Percentiles rank a stretch among this genome's conserved stretches.
These are phyloP conservation scores for Trichophyton simii DNA, from an alignment of 2,329 filamentous ascomycete genomes.

Conservation along the genomic window DNA sequence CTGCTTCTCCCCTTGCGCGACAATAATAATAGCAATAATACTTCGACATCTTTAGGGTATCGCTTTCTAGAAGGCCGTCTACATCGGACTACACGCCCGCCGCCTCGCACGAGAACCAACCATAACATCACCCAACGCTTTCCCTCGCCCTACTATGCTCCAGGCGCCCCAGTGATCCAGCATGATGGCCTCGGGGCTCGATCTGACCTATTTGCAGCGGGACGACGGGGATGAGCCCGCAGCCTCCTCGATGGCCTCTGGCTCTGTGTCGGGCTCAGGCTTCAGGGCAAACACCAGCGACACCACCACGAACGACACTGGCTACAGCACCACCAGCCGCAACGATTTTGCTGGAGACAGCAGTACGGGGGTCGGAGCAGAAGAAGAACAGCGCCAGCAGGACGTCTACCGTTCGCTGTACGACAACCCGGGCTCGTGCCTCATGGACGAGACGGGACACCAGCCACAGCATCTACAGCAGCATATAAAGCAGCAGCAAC, in stretches of 20 bases:
- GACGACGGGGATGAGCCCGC: background rate
- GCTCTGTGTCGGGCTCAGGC: background rate
- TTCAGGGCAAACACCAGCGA: conserved; percentile 3
- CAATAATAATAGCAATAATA: too few relatives aligned
- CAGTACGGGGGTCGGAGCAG: background rate
- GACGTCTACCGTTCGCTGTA: background rate
- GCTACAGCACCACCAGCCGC: background rate
- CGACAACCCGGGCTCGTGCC: background rate
- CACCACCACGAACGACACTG: background rate
- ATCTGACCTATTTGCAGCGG: conserved; percentile 1
- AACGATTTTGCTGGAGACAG: conserved; percentile 2
- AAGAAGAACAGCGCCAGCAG: conserved; percentile 3
- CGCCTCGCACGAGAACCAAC: too few relatives aligned
- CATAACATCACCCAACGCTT: background rate
- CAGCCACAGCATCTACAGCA: background rate
- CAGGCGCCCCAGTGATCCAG: background rate
- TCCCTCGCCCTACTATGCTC: background rate
- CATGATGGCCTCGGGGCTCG: conserved; percentile 2
- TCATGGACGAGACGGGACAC: background rate
- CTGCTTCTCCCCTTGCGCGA: too few relatives aligned
- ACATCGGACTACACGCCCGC: too few relatives aligned
- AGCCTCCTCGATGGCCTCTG: background rate
- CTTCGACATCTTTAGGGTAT: too few relatives aligned
- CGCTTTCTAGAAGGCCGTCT: too few relatives aligned
- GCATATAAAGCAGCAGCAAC: background rate